Evolutionary conservation across 2,329 filamentous ascomycete genomes (phyloP).

Genomic region (Monosporascus sp.): DNA sequence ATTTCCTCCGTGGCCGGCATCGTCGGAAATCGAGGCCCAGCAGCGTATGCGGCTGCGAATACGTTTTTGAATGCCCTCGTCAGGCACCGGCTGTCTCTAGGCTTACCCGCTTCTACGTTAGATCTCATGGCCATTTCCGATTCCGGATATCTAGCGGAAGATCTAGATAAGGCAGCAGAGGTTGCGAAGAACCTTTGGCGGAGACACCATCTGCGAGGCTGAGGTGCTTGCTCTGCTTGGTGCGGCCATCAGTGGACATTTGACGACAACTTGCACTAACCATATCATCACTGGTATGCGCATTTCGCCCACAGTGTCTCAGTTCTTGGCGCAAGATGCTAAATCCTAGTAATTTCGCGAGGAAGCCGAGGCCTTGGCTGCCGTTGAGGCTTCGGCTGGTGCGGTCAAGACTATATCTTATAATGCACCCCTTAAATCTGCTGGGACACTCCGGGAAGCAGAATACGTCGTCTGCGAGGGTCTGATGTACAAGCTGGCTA

Average conservation of each 20-base stretch:
- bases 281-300: conserved; percentile 52
- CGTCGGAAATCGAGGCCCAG: conserved; percentile 47
- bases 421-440: conserved; percentile 37
- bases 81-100: conserved; percentile 32
- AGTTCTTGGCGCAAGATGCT: conserved; percentile 50
- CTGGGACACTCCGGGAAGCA: conserved; percentile 39
- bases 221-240: conserved; percentile 51
- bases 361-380: conserved; percentile 33
- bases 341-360: conserved; percentile 48
- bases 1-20: conserved; percentile 49
- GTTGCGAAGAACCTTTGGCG: conserved; percentile 45
- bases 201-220: conserved; percentile 44
- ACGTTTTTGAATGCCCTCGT: conserved; percentile 40
- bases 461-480: conserved; percentile 39
- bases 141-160: conserved; percentile 46
- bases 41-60: conserved; percentile 48
- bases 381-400: conserved; percentile 23
- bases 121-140: conserved; percentile 48
- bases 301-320: conserved; percentile 39
- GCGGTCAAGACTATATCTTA: conserved; percentile 33
- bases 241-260: conserved; percentile 42
- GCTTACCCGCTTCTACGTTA: conserved; percentile 41
- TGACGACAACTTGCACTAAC: conserved; percentile 36
- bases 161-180: conserved; percentile 36
- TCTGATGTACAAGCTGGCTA: conserved; percentile 42